Conservation (phyloP, 2,329 filamentous ascomycete genomes). For the Didymella segeticola region DNA sequence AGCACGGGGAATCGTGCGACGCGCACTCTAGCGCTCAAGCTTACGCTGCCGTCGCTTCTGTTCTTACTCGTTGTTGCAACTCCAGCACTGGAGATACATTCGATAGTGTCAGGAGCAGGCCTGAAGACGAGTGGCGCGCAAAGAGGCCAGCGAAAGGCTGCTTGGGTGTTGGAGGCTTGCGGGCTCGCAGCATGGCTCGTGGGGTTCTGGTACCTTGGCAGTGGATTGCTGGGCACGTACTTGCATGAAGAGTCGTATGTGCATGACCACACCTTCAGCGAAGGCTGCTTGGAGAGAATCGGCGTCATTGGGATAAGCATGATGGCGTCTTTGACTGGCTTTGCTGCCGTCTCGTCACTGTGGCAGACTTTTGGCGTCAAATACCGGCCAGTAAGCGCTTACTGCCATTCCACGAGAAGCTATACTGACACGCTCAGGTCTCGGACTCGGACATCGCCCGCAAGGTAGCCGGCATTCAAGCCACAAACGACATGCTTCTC, state of each 20-base stretch:
- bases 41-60: constrained; percentile 74
- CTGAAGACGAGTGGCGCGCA: constrained; percentile 68
- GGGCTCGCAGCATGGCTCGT: constrained; percentile 74
- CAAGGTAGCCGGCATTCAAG: constrained; percentile 79
- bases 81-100: constrained; percentile 79
- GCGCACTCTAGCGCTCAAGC: constrained; percentile 69
- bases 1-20: constrained; percentile 74
- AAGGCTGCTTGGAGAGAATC: constrained; percentile 68
- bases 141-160: constrained; percentile 63
- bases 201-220: constrained; percentile 78
- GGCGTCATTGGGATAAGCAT: constrained; percentile 85
- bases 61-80: constrained; percentile 76
- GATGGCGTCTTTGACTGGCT: constrained; percentile 88
- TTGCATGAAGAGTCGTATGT: constrained; percentile 55
- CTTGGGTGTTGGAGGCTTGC: constrained; percentile 68
- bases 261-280: constrained; percentile 56
- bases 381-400: constrained; percentile 58
- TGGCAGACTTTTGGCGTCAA: constrained; percentile 82
- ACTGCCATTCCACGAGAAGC: not conserved
- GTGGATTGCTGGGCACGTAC: constrained; percentile 64
- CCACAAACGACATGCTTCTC: constrained; percentile 78
- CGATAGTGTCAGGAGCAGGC: constrained; percentile 63
- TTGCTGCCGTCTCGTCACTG: constrained; percentile 84
- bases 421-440: constrained; percentile 49
- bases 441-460: constrained; percentile 77